Evolutionary conservation across 78 protist species (phyloP).

Genomic region (Dictyostelium purpureum): DNA sequence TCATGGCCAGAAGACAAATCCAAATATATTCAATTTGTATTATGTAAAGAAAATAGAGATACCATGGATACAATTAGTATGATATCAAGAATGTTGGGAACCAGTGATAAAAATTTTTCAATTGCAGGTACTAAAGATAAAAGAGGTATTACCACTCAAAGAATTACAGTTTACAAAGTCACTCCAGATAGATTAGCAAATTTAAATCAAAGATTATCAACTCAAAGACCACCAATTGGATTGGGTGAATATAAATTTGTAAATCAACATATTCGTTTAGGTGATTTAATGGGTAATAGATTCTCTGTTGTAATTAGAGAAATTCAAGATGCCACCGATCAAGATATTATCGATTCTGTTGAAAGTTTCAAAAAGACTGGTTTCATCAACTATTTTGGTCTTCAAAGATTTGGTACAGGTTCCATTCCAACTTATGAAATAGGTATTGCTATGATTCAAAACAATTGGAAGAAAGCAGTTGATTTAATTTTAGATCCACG

Average conservation of each 20-base stretch:
- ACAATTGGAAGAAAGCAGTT: slow-evolving; percentile 67
- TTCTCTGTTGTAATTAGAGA: slow-evolving; percentile 87
- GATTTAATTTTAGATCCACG: slow-evolving; percentile 56
- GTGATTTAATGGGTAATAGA: slow-evolving; percentile 84
- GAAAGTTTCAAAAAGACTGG: slow-evolving; percentile 53
- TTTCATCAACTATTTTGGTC: slow-evolving; percentile 89
- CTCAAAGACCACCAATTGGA: background rate
- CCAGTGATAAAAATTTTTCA: slow-evolving; percentile 41
- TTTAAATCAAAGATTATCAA: slow-evolving; percentile 19
- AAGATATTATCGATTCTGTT: slow-evolving; percentile 10
- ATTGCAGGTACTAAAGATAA: slow-evolving; percentile 91
- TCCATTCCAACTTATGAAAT: slow-evolving; percentile 76
- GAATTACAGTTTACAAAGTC: slow-evolving; percentile 50
- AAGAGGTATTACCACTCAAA: slow-evolving; percentile 87
- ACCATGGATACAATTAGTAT: slow-evolving; percentile 52
- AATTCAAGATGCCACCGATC: slow-evolving; percentile 38
- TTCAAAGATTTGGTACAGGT: slow-evolving; percentile 91
- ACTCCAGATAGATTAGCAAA: slow-evolving; percentile 24
- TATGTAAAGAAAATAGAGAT: slow-evolving; percentile 86
- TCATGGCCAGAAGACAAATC: slow-evolving; percentile 52
- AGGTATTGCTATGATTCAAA: slow-evolving; percentile 69
- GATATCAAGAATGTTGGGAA: slow-evolving; percentile 4
- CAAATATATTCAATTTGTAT: slow-evolving; percentile 49
- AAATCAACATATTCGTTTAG: slow-evolving; percentile 60
- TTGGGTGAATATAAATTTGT: slow-evolving; percentile 66